Percentiles rank a stretch among this genome's conserved stretches.
Conservation (phyloP, 371 early-diverging fungal genomes). For the Mucor lusitanicus region DNA sequence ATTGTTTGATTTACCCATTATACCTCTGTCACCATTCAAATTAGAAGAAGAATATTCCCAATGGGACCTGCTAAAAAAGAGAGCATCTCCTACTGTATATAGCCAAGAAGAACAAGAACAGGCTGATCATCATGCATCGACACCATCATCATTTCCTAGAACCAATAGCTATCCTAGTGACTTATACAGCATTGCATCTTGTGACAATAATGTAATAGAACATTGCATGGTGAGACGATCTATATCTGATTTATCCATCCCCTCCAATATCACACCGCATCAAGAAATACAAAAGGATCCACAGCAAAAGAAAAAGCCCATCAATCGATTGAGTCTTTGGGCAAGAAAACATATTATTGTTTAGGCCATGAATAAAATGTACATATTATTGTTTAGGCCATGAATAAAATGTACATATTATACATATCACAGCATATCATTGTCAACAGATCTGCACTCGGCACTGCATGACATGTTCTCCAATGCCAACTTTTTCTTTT, state of each 20-base stretch:
- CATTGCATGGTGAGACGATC: constrained; percentile 4
- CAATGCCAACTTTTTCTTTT: background rate
- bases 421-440: background rate
- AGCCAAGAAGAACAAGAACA: background rate
- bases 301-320: background rate
- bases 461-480: background rate
- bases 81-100: background rate
- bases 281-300: background rate
- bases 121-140: background rate
- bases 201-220: background rate
- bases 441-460: constrained; percentile 5
- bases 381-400: constrained; percentile 2
- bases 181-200: background rate
- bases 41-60: constrained; percentile 10
- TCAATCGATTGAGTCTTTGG: constrained; percentile 9
- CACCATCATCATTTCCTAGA: background rate
- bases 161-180: background rate
- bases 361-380: no score
- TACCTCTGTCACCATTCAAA: constrained; percentile 30
- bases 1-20: constrained; percentile 24
- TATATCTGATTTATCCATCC: constrained; percentile 7
- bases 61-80: constrained; percentile 8
- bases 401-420: background rate
- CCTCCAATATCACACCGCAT: background rate
- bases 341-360: constrained; percentile 14